These are phyloP conservation scores for Penicillium soppii DNA, from an alignment of 495 filamentous ascomycete genomes.

Conservation along the genomic window DNA sequence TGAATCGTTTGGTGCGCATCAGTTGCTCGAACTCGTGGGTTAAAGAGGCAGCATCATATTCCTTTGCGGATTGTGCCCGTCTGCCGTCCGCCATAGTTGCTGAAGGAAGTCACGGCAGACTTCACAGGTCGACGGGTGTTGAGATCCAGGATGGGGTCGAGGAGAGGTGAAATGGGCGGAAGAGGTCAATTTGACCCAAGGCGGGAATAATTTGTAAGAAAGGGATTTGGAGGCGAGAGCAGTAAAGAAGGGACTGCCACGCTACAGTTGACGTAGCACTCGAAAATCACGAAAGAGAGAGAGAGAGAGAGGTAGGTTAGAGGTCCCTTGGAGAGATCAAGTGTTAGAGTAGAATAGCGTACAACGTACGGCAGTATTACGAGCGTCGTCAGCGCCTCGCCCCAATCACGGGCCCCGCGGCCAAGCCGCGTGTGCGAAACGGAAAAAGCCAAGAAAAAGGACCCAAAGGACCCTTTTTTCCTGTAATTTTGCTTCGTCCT, in stretches of 20 bases:
- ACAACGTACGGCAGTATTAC: constrained; percentile 22
- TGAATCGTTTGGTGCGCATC: constrained; percentile 74
- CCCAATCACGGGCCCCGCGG: constrained; percentile 44
- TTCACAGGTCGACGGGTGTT: constrained; percentile 4
- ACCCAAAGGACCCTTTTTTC: constrained; percentile 35
- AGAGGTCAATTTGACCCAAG: constrained; percentile 17
- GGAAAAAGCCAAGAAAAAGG: constrained; percentile 31
- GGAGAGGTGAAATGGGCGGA: constrained; percentile 4
- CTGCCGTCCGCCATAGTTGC: constrained; percentile 43
- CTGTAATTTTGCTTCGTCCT: constrained; percentile 7
- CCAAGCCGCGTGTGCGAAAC: constrained; percentile 48
- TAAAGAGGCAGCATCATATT: constrained; percentile 49
- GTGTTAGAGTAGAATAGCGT: constrained; percentile 4
- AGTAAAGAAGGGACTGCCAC: constrained; percentile 15
- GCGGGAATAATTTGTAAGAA: constrained; percentile 4
- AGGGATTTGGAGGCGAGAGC: constrained; percentile 8
- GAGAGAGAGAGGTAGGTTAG: constrained; percentile 6
- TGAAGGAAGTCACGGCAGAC: constrained; percentile 27
- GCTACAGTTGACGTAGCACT: constrained; percentile 11
- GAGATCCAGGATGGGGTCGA: constrained; percentile 22
- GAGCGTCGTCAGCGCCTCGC: constrained; percentile 49
- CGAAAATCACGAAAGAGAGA: constrained; percentile 4
- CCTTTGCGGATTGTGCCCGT: constrained; percentile 29
- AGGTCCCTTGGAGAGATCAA: constrained; percentile 7
- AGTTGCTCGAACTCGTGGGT: constrained; percentile 73